phyloP scores from a whole-genome alignment of 805 yeast species.

The Komagataella ulmi region DNA sequence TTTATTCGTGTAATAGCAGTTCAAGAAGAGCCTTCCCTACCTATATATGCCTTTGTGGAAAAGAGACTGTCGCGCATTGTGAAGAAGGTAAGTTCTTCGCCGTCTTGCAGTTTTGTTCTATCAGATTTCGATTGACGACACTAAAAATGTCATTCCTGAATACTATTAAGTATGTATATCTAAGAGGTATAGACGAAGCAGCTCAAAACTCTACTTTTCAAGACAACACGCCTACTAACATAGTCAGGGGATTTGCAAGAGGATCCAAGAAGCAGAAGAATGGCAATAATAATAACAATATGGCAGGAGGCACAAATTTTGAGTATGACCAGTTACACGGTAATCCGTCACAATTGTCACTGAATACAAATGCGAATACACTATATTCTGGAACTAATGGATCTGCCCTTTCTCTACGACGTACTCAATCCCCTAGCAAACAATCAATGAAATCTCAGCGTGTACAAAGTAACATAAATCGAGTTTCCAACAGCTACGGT shows the following conservation, averaged over 20 bases:
- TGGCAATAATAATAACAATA: slow-evolving; percentile 17
- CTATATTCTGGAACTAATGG: slow-evolving; percentile 23
- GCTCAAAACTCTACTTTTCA: neutral
- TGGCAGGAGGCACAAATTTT: slow-evolving; percentile 4
- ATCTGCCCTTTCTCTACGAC: slow-evolving; percentile 32
- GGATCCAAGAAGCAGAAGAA: neutral
- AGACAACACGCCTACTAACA: neutral
- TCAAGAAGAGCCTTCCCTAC: too few relatives aligned
- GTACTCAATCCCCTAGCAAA: slow-evolving; percentile 30
- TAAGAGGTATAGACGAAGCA: too few relatives aligned
- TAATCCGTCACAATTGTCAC: slow-evolving; percentile 8
- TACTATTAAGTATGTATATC: neutral
- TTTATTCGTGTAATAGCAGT: too few relatives aligned
- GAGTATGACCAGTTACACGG: slow-evolving; percentile 9
- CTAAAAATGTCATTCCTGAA: neutral
- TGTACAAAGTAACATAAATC: slow-evolving; percentile 4
- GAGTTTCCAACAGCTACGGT: slow-evolving; percentile 4
- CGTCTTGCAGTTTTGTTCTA: too few relatives aligned
- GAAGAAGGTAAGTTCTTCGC: too few relatives aligned
- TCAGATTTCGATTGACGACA: neutral
- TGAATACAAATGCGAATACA: slow-evolving; percentile 1
- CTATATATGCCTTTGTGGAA: too few relatives aligned
- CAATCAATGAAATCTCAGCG: slow-evolving; percentile 24
- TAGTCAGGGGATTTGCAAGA: neutral
- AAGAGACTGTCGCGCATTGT: too few relatives aligned